Percentiles rank a stretch among this genome's conserved stretches.
These are phyloP conservation scores for Fragilaria radians DNA, from an alignment of 108 stramenopile species.

Conservation along the genomic window DNA sequence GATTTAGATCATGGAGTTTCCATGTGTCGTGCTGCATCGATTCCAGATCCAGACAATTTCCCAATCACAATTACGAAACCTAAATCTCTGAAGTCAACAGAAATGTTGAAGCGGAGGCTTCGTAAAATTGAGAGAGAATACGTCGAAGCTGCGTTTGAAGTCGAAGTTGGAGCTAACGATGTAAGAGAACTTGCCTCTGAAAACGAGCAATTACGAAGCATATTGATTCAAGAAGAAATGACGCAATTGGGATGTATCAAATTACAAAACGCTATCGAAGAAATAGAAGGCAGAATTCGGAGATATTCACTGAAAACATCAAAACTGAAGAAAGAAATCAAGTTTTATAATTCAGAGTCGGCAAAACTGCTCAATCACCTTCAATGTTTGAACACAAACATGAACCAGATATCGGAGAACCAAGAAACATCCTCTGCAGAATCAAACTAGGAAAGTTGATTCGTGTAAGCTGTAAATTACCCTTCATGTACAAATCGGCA, in stretches of 20 bases:
- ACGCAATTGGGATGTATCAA: not conserved
- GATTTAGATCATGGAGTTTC: not conserved
- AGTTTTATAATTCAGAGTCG: not conserved
- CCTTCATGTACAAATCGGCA: too few species aligned
- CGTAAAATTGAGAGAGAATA: not conserved
- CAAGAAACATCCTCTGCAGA: too few species aligned
- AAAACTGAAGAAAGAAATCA: not conserved
- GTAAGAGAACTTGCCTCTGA: not conserved
- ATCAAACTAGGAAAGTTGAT: too few species aligned
- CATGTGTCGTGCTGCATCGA: not conserved
- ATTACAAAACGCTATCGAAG: not conserved
- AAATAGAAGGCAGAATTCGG: not conserved
- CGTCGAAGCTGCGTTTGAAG: not conserved
- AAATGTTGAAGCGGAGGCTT: not conserved
- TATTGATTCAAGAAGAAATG: not conserved
- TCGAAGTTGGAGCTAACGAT: not conserved
- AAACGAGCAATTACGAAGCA: not conserved
- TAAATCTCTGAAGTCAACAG: not conserved
- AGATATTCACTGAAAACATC: not conserved
- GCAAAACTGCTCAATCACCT: not conserved
- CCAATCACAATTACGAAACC: not conserved
- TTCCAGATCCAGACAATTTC: not conserved
- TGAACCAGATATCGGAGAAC: too few species aligned
- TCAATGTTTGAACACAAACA: too few species aligned
- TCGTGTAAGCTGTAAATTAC: too few species aligned